Percentiles rank a stretch among this genome's conserved stretches.
These are phyloP conservation scores for Coccomyxa sp. DNA, from an alignment of 139 green algal species.

Conservation along the genomic window DNA sequence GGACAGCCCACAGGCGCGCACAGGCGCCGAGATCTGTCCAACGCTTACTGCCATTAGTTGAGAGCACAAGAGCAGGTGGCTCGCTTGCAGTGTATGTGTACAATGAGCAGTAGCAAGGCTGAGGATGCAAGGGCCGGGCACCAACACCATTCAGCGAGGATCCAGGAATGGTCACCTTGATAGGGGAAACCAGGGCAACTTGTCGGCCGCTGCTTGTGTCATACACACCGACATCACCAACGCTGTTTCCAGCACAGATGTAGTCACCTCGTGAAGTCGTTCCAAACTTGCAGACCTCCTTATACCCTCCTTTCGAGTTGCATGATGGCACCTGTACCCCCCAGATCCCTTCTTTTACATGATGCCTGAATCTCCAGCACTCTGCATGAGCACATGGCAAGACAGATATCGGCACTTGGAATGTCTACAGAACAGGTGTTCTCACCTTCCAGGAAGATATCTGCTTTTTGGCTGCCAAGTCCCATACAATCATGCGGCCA, in stretches of 20 bases:
- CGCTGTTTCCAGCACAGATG: conserved; percentile 45
- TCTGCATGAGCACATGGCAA: background rate
- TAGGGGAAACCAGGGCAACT: conserved; percentile 20
- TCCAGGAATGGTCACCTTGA: conserved; percentile 21
- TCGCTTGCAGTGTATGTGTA: background rate
- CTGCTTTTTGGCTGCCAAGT: conserved; percentile 2
- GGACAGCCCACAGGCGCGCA: conserved; percentile 46
- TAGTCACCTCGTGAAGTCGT: conserved; percentile 37
- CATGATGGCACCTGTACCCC: conserved; percentile 31
- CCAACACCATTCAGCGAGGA: background rate
- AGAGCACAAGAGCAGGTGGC: background rate
- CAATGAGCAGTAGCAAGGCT: background rate
- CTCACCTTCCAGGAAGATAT: conserved; percentile 35
- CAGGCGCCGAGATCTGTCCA: conserved; percentile 27
- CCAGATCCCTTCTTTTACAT: background rate
- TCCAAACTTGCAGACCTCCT: conserved; percentile 35
- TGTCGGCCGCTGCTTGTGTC: conserved; percentile 31
- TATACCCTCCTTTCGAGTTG: conserved; percentile 7
- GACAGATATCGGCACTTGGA: background rate
- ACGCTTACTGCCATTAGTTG: background rate
- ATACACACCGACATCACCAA: conserved; percentile 44
- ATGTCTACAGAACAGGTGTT: background rate
- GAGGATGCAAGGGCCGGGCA: background rate
- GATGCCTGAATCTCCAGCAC: background rate
- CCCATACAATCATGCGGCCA: conserved; percentile 48